A percentile compares a stretch with the other conserved stretches of the same genome.
Evolutionary conservation across 768 basidiomycete genomes (phyloP).

Genomic region (Postia placenta): DNA sequence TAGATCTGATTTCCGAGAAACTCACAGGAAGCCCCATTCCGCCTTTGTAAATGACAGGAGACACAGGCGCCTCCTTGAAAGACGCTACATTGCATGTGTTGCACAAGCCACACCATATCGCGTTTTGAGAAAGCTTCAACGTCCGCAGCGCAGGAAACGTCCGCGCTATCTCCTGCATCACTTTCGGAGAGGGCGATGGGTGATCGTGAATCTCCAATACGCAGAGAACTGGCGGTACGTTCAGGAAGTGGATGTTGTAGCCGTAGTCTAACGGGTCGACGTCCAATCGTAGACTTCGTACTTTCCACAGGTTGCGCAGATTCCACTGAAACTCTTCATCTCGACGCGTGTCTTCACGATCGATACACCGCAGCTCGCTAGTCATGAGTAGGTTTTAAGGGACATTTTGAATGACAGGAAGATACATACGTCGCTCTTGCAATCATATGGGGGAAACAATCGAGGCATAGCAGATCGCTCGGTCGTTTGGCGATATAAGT

Average conservation of each 20-base stretch:
- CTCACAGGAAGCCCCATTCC: constrained; percentile 13
- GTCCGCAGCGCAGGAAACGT: constrained; percentile 6
- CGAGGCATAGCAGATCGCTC: background rate
- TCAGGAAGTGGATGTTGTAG: constrained; percentile 8
- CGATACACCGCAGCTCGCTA: constrained; percentile 12
- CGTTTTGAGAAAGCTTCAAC: constrained; percentile 10
- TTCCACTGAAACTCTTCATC: constrained; percentile 6
- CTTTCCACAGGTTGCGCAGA: constrained; percentile 5
- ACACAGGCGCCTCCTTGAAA: constrained; percentile 10
- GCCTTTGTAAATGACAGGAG: constrained; percentile 10
- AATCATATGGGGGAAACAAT: constrained; percentile 6
- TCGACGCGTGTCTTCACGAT: constrained; percentile 4
- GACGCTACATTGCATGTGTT: constrained; percentile 11
- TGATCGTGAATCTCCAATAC: constrained; percentile 12
- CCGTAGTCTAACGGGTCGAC: constrained; percentile 8
- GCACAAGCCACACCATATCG: constrained; percentile 13
- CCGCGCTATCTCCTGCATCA: constrained; percentile 2
- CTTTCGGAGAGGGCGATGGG: constrained; percentile 10
- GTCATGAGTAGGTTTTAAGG: too few species aligned
- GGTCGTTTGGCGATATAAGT: constrained; percentile 7
- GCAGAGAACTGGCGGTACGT: constrained; percentile 5
- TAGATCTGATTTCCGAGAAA: background rate
- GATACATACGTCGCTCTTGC: constrained; percentile 9
- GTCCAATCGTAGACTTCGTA: constrained; percentile 12
- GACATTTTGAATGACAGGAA: background rate